These are phyloP conservation scores for Aspergillus incahuasiensis DNA, from an alignment of 495 filamentous ascomycete genomes.

Conservation along the genomic window DNA sequence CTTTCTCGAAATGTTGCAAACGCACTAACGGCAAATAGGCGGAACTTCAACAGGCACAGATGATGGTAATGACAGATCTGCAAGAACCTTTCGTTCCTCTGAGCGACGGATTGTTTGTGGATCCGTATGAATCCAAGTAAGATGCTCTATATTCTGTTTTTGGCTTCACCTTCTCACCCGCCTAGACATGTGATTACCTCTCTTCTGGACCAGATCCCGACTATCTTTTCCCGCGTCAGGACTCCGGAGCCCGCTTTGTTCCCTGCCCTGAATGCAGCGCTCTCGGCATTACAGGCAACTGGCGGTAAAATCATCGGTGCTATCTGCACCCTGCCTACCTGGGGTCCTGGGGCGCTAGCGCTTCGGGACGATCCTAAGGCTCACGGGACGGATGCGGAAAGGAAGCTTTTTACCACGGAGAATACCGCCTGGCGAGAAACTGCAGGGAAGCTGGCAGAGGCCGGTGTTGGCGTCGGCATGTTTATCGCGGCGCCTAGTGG, in stretches of 20 bases:
- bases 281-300: conserved; percentile 74
- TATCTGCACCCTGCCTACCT: conserved; percentile 76
- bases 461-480: conserved; percentile 85
- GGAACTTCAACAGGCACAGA: conserved; percentile 81
- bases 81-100: conserved; percentile 96
- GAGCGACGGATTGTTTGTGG: conserved; percentile 88
- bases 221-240: conserved; percentile 79
- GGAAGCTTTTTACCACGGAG: conserved; percentile 86
- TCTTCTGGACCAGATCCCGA: conserved; percentile 73
- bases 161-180: neutral
- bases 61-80: conserved; percentile 98
- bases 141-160: conserved; percentile 9
- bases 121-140: conserved; percentile 87
- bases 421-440: conserved; percentile 77
- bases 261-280: conserved; percentile 74
- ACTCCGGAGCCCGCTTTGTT: conserved; percentile 84
- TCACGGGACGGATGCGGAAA: conserved; percentile 82
- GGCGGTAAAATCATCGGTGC: conserved; percentile 94
- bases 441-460: conserved; percentile 82
- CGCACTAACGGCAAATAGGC: conserved; percentile 46
- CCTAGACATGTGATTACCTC: conserved; percentile 71
- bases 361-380: conserved; percentile 84
- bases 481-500: conserved; percentile 88
- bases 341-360: conserved; percentile 78
- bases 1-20: conserved; percentile 9